Conservation (phyloP, 2,329 filamentous ascomycete genomes). For the Xylariaceae sp. region DNA sequence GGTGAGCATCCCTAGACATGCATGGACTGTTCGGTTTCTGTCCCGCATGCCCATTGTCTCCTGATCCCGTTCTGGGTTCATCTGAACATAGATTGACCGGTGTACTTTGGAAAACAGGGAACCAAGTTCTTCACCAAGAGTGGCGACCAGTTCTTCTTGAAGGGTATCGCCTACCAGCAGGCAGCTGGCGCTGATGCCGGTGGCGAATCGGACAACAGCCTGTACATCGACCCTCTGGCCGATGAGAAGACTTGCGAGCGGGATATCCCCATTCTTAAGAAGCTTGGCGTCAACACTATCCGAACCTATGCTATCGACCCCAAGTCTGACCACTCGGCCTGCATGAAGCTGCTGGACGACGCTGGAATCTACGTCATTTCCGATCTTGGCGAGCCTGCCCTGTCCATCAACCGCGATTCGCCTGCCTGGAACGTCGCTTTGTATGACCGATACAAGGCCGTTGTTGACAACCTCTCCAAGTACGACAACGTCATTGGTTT, state of each 20-base stretch:
- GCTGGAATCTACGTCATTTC: conserved; percentile 75
- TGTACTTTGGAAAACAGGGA: conserved; percentile 19
- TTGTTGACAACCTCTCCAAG: conserved; percentile 62
- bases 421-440: conserved; percentile 65
- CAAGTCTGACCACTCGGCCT: conserved; percentile 58
- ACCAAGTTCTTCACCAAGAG: conserved; percentile 64
- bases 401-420: conserved; percentile 64
- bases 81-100: conserved; percentile 4
- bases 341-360: conserved; percentile 64
- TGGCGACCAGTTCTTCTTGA: conserved; percentile 52
- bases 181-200: conserved; percentile 44
- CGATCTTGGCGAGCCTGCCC: conserved; percentile 63
- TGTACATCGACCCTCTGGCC: conserved; percentile 65
- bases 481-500: conserved; percentile 76
- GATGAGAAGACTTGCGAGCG: conserved; percentile 58
- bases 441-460: conserved; percentile 63
- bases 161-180: conserved; percentile 73
- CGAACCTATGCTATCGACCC: conserved; percentile 75
- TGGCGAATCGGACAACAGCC: conserved; percentile 36
- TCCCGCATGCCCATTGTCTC: too few species aligned
- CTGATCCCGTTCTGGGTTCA: not conserved
- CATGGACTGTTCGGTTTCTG: too few species aligned
- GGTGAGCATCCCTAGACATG: conserved; percentile 17
- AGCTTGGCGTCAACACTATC: conserved; percentile 68
- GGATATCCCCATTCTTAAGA: conserved; percentile 62